Percentiles rank a stretch among this genome's conserved stretches.
phyloP scores from a whole-genome alignment of 2,329 filamentous ascomycete genomes.

The Calonectria pseudoturangicola region DNA sequence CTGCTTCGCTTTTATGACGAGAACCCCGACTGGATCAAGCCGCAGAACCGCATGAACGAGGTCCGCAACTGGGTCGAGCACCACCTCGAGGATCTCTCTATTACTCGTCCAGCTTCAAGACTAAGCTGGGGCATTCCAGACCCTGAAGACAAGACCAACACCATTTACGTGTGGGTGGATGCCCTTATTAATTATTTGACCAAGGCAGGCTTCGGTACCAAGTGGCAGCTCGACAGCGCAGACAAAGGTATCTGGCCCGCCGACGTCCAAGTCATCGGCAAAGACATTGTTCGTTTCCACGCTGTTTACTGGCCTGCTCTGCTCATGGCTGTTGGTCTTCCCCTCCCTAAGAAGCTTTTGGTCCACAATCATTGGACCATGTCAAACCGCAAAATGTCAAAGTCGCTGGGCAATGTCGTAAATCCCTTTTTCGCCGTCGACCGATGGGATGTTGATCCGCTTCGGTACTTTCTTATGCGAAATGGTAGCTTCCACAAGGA shows the following conservation, averaged over 20 bases:
- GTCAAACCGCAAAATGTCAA: conserved; percentile 95
- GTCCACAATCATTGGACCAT: conserved; percentile 98
- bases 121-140: conserved; percentile 93
- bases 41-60: conserved; percentile 83
- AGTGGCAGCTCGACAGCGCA: conserved; percentile 79
- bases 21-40: conserved; percentile 87
- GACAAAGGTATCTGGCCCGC: conserved; percentile 86
- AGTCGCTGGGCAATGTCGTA: conserved; percentile 95
- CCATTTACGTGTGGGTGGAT: conserved; percentile 98
- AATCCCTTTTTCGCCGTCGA: conserved; percentile 95
- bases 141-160: conserved; percentile 88
- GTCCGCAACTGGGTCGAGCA: conserved; percentile 85
- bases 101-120: conserved; percentile 87
- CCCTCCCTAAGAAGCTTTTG: conserved; percentile 85
- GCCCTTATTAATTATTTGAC: conserved; percentile 96
- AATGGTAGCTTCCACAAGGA: conserved; percentile 87
- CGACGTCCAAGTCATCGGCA: conserved; percentile 93
- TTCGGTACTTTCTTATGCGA: conserved; percentile 92
- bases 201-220: conserved; percentile 81
- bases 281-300: conserved; percentile 97
- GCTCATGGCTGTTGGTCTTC: conserved; percentile 89
- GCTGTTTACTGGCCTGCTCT: conserved; percentile 99
- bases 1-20: conserved; percentile 86
- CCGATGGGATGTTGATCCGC: conserved; percentile 88
- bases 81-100: conserved; percentile 89